Evolutionary conservation across 2,329 filamentous ascomycete genomes (phyloP).

Genomic region (Epichloe aotearoae): DNA sequence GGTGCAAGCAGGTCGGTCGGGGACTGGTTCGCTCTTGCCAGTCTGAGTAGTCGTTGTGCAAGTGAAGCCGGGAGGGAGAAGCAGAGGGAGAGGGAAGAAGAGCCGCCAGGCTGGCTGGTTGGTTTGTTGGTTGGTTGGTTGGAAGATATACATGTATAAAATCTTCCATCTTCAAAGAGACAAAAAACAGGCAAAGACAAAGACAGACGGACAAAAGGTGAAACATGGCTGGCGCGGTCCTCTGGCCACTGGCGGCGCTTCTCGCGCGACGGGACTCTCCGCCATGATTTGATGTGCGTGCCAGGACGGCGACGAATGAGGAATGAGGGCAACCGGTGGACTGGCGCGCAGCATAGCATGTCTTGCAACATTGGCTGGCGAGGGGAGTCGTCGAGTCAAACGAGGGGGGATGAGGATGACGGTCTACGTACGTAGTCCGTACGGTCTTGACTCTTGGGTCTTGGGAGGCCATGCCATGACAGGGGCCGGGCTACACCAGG

Average conservation of each 20-base stretch:
- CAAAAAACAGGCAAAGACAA: too few species aligned
- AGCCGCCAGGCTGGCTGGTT: background rate
- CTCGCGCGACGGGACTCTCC: background rate
- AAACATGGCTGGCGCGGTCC: slow-evolving; percentile 1
- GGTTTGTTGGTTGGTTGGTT: background rate
- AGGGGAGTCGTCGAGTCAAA: too few species aligned
- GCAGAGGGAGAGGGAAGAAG: background rate
- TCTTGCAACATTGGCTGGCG: background rate
- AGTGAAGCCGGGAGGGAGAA: background rate
- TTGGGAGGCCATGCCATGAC: background rate
- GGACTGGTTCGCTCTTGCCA: background rate
- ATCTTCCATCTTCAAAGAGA: too few species aligned
- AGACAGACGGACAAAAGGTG: background rate
- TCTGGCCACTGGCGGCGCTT: background rate
- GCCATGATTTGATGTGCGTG: too few species aligned
- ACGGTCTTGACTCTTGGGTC: too few species aligned
- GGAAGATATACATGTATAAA: background rate
- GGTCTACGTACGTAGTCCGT: too few species aligned
- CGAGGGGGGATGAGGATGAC: too few species aligned
- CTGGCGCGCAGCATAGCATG: background rate
- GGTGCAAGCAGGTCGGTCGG: too few species aligned
- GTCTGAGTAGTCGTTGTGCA: background rate
- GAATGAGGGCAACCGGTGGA: background rate
- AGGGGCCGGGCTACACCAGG: background rate
- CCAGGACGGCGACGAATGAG: background rate